phyloP scores from a whole-genome alignment of 2,329 filamentous ascomycete species.

The Stagonosporopsis tanaceti region DNA sequence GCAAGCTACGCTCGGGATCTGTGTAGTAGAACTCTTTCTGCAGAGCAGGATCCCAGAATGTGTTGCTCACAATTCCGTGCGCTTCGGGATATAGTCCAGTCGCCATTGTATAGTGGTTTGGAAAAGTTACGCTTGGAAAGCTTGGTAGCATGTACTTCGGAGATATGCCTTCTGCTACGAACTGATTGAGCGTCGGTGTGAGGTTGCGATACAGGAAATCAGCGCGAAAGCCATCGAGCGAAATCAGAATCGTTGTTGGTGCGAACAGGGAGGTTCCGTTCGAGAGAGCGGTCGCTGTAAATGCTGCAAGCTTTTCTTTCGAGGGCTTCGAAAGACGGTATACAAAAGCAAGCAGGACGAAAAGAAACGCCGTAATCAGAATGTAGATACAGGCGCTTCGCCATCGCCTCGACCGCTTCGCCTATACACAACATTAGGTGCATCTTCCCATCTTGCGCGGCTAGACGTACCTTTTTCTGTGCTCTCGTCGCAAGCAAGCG shows the following conservation, averaged over 20 bases:
- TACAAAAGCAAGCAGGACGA: slow-evolving; percentile 63
- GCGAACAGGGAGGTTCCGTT: slow-evolving; percentile 92
- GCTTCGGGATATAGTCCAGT: slow-evolving; percentile 92
- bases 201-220: slow-evolving; percentile 87
- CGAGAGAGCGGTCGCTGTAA: slow-evolving; percentile 53
- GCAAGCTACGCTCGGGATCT: slow-evolving; percentile 75
- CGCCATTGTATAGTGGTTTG: slow-evolving; percentile 89
- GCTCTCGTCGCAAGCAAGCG: slow-evolving; percentile 62
- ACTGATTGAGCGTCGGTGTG: slow-evolving; percentile 80
- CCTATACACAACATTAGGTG: slow-evolving; percentile 30
- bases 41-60: slow-evolving; percentile 85
- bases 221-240: slow-evolving; percentile 92
- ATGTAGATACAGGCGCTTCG: slow-evolving; percentile 53
- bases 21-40: slow-evolving; percentile 89
- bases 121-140: slow-evolving; percentile 96
- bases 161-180: slow-evolving; percentile 84
- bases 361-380: slow-evolving; percentile 61
- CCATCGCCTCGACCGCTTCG: slow-evolving; percentile 47
- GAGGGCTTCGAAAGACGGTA: slow-evolving; percentile 60
- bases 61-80: slow-evolving; percentile 92
- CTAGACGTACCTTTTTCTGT: slow-evolving; percentile 40
- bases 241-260: slow-evolving; percentile 92
- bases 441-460: slow-evolving; percentile 42
- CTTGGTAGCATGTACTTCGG: slow-evolving; percentile 92
- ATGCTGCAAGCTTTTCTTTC: slow-evolving; percentile 25